Base-by-base conservation (phyloP, 495 filamentous ascomycete species). In the Hypoxylon perforatum region DNA sequence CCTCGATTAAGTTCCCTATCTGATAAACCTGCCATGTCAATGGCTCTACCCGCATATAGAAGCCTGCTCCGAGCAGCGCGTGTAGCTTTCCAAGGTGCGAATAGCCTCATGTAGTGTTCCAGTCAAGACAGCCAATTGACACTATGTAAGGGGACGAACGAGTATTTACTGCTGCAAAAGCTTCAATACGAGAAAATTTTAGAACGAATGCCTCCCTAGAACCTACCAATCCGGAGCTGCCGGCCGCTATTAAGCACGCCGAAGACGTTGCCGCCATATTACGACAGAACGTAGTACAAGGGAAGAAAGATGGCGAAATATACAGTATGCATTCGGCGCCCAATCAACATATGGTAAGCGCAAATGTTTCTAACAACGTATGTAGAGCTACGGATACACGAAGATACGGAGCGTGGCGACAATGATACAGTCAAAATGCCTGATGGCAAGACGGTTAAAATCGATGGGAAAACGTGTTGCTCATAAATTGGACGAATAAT, bases 321-420 rank as follows among this genome's bases (percentile, higher is more conserved):
- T 94, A 89, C 78, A 88, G 90, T 92, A 80, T 57, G 89, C 80
- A n/a, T 48, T 35, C 41, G 17, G 22, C n/a, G 33, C 23, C 22
- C 23, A 9, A 18, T 35, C 36, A 33, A n/a, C 36, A 30, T 4
- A 18, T 63, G 23, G 12, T 28, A 42, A 51, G 12, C 55, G 45
- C 62, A 66, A 7, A 68, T 3, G 21, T 44, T 0, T 45, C 61
- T 52, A 23, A 69, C 23, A 23, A 28, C 8, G 1, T 46, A 15
- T 53, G 14, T 65, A 96, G 93, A 91, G 75, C 81, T 99, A 51
- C 82, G 87, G 14, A 97, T 99, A 70, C 95, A 97, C 75, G 86
- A 96, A 48, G 81, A 94, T 56, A 99, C 91, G 44, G 95, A 98
- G 77, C 84, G 92, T 33, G 93, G 94, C 25, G 92, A 97, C 80